Evolutionary conservation across 139 green algal genomes (phyloP), one percentile per base, ranked within the genome.

Genomic region (Astrephomene gubernaculifera): DNA sequence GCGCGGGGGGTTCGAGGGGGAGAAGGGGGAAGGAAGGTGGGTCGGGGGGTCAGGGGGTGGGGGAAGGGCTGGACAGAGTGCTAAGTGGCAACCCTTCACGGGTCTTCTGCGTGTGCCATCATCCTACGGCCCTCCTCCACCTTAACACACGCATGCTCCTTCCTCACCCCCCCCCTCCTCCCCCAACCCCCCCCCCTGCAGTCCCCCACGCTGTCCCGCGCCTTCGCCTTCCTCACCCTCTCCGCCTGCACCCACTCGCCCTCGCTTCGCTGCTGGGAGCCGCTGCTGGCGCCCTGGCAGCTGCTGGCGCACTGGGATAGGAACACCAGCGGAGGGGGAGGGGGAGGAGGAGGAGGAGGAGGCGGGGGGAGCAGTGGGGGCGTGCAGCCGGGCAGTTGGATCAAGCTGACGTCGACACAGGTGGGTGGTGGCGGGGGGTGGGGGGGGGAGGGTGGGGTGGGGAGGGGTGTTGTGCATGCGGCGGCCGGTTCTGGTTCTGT

Each of bases 281-380:
- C 96, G 0, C 81, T 98, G 44, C 33, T 98, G 82, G 95, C 98
- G 88, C 95, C 96, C 1, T 96, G 92, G 89, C 91, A 96, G 82
- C 80, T 96, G 75, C 83, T 94, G 63, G 64, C 93, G 60, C 92
- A 95, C 78, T 75, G 86, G 43, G 88, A 93, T 68, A 71, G 81
- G 72, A 92, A 91, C 78, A 61, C n/a, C n/a, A n/a, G n/a, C n/a
- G n/a, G n/a, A n/a, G n/a, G n/a, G n/a, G n/a, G n/a, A n/a, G n/a
- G n/a, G n/a, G n/a, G n/a, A n/a, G n/a, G n/a, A n/a, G n/a, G n/a
- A n/a, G n/a, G n/a, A n/a, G n/a, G n/a, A n/a, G n/a, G n/a, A 68
- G 1, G 54, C 36, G 53, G 69, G 41, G 45, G 39, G 70, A 17
- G 69, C 71, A 31, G 70, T 68, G n/a, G 88, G 64, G 4, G 90